Percentiles rank a stretch among this genome's conserved stretches.
Evolutionary conservation across 2,329 filamentous ascomycete species (phyloP).

Genomic region (Metarhizium robertsii): DNA sequence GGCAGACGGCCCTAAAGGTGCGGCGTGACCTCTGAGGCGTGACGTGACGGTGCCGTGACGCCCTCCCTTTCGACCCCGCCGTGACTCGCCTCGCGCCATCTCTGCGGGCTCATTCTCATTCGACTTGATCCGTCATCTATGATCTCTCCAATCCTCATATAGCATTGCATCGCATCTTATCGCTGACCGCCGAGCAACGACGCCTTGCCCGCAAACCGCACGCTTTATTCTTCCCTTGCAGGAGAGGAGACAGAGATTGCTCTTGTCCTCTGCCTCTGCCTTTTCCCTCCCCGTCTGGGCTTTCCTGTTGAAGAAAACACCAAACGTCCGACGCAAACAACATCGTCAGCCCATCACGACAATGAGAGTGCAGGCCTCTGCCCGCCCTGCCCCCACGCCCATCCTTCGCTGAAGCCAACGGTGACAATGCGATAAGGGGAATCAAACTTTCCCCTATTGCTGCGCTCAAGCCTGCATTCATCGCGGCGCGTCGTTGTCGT

Average conservation of each 20-base stretch:
- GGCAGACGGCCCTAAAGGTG: background rate
- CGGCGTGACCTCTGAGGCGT: background rate
- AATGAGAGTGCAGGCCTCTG: background rate
- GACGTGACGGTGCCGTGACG: background rate
- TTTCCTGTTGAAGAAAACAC: background rate
- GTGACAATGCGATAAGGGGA: constrained; percentile 5
- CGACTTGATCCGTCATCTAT: no score
- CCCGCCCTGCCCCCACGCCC: constrained; percentile 1
- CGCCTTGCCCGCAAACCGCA: no score
- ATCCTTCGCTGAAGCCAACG: constrained; percentile 3
- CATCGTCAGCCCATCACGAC: background rate
- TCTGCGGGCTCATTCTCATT: background rate
- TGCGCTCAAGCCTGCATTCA: background rate
- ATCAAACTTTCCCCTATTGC: background rate
- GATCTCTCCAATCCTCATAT: no score
- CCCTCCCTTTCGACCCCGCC: background rate
- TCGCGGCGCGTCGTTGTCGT: background rate
- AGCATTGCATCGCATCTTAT: no score
- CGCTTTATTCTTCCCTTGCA: no score
- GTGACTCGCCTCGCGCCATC: background rate
- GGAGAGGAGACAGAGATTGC: no score
- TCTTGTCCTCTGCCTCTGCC: no score
- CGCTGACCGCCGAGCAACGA: no score
- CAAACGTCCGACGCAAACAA: background rate
- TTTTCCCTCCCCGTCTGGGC: background rate